Evolutionary conservation across 2,329 filamentous ascomycete species (phyloP), one percentile per base, ranked within the genome.

Genomic region (Sporothrix protearum): DNA sequence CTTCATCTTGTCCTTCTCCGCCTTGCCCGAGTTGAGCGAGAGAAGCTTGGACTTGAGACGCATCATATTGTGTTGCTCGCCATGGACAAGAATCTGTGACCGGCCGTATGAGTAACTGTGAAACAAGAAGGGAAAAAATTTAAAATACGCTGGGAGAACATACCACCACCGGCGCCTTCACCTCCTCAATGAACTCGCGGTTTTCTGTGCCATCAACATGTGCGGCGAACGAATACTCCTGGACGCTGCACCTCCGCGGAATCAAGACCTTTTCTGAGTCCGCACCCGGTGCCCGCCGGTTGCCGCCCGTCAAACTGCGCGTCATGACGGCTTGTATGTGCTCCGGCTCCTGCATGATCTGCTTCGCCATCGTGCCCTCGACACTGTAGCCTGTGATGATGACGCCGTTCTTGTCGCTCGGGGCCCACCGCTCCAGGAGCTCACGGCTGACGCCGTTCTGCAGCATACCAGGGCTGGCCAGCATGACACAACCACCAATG

Each of bases 321-420:
- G 90, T 93, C 90, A 97, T 98, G 77, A 98, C 92, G 0, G 95
- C 95, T 73, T 94, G 94, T 72, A 99, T 98, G 77, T 94, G 91
- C 73, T 97, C 94, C 0, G 96, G 96, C 79, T 98, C 96, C 75
- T 95, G 93, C 82, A 98, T 91, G 74, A 99, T 92, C 77, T 96
- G 90, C 80, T 97, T 95, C 3, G 94, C 96, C 95, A 99, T 98
- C 0, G 96, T 99, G 6, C 96, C 96, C 81, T 99, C 96, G 8
- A 99, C 95, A 73, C 94, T 97, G 82, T 99, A 99, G 79, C 96
- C 96, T 0, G 96, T 99, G 80, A 99, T 97, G 76, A 99, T 92
- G 57, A 99, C 93, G n/a, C 95, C 96, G 78, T 99, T 99, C 80
- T 96, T 94, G 74, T 96, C 92, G 81, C 93, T 97, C 0, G 96